Evolutionary conservation across 2,329 filamentous ascomycete species (phyloP), one percentile per base, ranked within the genome.

Genomic region (Fusarium papillatum): DNA sequence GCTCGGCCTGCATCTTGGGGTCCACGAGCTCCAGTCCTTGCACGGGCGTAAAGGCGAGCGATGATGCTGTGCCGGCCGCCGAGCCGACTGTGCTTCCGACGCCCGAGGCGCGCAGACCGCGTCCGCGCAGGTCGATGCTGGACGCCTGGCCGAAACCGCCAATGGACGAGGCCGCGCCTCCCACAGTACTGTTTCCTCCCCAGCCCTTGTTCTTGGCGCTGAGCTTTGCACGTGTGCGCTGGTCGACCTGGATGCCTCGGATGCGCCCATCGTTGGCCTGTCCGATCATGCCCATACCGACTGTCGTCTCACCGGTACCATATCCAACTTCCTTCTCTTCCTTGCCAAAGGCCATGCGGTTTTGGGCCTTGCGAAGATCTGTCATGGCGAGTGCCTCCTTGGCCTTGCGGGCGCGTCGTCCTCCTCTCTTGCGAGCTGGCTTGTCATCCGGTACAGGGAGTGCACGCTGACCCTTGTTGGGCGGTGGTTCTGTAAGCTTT

Each of bases 331-430:
- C 97, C 79, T 92, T 93, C 85, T 99, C 97, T 84, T 98, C 96
- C 83, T 98, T 97, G 70, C 96, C 96, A 81, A 99, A 99, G 0
- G 93, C 95, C 91, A 99, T 93, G 66, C 97, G 92, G 86, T 99
- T 99, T 85, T 98, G 97, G 7, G 95, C 95, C 84, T 98, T 98
- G 76, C 96, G 93, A 36, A 99, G 88, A 67, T 99, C 97, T 0
- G 97, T 99, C 95, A 98, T 98, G 71, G 97, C 96, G 9, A 95
- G 95, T 6, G 96, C 96, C 84, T 98, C 97, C 89, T 99, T 99
- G 71, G 96, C 96, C 84, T 98, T 98, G 69, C 97, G 89, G 16
- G 96, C 97, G 76, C 95, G 90, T 67, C 96, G 90, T 64, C 97
- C 97, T 83, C 97, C 97, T 76, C 97, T 94, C 84, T 99, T 99